These are phyloP conservation scores for Peronosclerospora sorghi DNA, from an alignment of 352 stramenopile genomes.

Conservation along the genomic window DNA sequence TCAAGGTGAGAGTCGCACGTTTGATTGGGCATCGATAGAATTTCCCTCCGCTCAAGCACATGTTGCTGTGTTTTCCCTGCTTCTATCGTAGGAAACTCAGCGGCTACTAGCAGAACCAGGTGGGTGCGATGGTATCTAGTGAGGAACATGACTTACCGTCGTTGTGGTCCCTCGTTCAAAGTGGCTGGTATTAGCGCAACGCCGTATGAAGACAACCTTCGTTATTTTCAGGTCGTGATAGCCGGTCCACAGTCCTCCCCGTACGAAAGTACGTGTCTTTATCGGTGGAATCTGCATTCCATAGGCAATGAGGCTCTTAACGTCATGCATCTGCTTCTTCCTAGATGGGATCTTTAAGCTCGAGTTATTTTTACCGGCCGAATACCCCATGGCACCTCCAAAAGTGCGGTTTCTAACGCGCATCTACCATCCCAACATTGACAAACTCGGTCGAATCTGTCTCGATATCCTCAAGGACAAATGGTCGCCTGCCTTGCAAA, in stretches of 20 bases:
- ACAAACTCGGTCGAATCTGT: conserved; percentile 96
- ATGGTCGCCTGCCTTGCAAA: conserved; percentile 97
- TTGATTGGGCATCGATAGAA: not conserved
- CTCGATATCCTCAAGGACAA: conserved; percentile 99
- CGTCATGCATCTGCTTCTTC: not conserved
- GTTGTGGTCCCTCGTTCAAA: conserved; percentile 6
- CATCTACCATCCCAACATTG: conserved; percentile 98
- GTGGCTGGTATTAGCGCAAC: conserved; percentile 94
- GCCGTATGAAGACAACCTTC: conserved; percentile 95
- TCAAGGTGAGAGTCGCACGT: conserved; percentile 32
- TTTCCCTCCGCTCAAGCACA: not conserved
- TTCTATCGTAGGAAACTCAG: conserved; percentile 83
- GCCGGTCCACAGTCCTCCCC: conserved; percentile 92
- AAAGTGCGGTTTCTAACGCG: conserved; percentile 97
- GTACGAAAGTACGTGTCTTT: conserved; percentile 83
- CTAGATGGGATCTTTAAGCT: conserved; percentile 90
- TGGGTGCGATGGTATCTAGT: conserved; percentile 10
- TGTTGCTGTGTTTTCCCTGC: not conserved
- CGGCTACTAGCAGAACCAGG: conserved; percentile 89
- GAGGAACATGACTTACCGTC: not conserved
- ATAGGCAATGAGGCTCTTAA: not conserved
- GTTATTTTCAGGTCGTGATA: conserved; percentile 97
- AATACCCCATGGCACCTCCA: conserved; percentile 96
- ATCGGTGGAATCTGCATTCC: conserved; percentile 1
- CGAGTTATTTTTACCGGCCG: conserved; percentile 94